phyloP scores from a whole-genome alignment of 768 basidiomycete species.

The Lentinula lateritia region DNA sequence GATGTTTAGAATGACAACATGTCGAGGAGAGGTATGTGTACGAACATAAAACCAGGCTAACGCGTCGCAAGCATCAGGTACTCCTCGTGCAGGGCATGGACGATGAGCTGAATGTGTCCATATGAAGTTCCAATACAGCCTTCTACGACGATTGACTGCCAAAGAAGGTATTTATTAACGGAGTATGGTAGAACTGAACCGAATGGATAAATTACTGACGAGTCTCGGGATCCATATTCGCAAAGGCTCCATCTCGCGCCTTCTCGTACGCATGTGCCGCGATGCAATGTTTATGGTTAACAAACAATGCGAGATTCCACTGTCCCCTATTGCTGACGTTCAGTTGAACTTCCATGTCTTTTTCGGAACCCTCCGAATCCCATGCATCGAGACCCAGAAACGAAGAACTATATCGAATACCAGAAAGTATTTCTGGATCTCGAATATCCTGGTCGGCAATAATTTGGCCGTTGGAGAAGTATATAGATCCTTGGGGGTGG shows the following conservation, averaged over 20 bases:
- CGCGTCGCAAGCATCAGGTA: constrained; percentile 42
- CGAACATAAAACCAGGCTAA: constrained; percentile 45
- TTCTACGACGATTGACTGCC: constrained; percentile 37
- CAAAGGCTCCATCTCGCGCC: constrained; percentile 8
- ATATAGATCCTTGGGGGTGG: constrained; percentile 46
- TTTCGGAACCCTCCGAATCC: constrained; percentile 11
- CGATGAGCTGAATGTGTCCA: constrained; percentile 44
- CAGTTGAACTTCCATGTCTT: constrained; percentile 40
- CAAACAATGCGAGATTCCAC: constrained; percentile 20
- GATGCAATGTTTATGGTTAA: constrained; percentile 44
- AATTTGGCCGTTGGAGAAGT: constrained; percentile 37
- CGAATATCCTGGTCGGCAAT: constrained; percentile 49
- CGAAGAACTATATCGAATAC: constrained; percentile 13
- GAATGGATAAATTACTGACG: neutral
- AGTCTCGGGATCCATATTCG: neutral
- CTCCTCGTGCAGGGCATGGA: constrained; percentile 32
- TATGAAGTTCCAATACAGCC: constrained; percentile 49
- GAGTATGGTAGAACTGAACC: neutral
- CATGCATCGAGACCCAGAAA: constrained; percentile 24
- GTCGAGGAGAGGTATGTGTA: neutral
- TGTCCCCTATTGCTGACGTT: constrained; percentile 14
- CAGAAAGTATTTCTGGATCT: constrained; percentile 13
- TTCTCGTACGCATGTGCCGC: constrained; percentile 29
- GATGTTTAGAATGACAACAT: neutral
- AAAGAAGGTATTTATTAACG: neutral